Evolutionary conservation across 805 yeast genomes (phyloP).

Genomic region (Komagataella mondaviorum): DNA sequence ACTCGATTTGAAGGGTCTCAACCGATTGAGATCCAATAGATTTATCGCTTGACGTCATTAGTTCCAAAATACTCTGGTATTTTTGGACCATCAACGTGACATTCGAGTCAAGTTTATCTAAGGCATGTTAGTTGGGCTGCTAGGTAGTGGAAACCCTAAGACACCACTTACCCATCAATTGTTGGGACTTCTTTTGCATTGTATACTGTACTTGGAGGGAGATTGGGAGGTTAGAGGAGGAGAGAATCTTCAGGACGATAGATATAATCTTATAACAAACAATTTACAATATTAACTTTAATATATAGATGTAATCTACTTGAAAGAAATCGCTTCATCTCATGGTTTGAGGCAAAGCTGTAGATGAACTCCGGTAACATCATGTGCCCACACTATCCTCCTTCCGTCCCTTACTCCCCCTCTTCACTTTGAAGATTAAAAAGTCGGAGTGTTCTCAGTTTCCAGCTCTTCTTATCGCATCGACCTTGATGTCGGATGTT

Average conservation of each 20-base stretch:
- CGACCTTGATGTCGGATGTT: neutral
- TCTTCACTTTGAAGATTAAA: neutral
- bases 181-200: constrained; percentile 33
- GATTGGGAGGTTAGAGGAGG: neutral
- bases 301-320: neutral
- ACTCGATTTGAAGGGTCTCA: constrained; percentile 43
- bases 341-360: too few relatives aligned
- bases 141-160: neutral
- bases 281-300: too few relatives aligned
- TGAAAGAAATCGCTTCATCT: neutral
- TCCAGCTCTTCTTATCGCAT: neutral
- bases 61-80: constrained; percentile 38
- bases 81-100: constrained; percentile 37
- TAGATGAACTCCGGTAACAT: too few relatives aligned
- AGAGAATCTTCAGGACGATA: neutral
- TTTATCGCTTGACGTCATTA: constrained; percentile 22
- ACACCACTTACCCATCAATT: constrained; percentile 22
- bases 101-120: constrained; percentile 36
- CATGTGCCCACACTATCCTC: too few relatives aligned
- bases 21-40: constrained; percentile 26
- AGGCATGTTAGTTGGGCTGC: neutral
- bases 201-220: neutral
- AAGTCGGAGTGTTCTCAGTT: too few relatives aligned
- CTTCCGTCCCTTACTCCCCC: too few relatives aligned
- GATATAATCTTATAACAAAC: too few relatives aligned